Conservation (phyloP, 768 basidiomycete species). For the Hemileccinum impolitum region DNA sequence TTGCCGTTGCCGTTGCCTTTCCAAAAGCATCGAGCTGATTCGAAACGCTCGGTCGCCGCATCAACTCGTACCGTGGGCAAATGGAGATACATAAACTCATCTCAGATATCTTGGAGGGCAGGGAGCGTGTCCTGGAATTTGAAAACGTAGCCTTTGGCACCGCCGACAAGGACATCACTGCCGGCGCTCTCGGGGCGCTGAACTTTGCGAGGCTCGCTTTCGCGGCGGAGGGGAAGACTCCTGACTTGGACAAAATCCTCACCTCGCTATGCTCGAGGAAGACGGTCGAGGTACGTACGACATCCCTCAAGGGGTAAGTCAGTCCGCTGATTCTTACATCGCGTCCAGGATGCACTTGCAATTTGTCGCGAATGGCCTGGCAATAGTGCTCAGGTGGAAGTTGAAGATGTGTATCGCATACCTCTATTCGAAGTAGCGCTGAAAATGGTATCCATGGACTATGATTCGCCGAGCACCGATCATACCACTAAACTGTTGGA, state of each 20-base stretch:
- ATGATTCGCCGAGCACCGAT: slow-evolving; percentile 32
- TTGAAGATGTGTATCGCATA: slow-evolving; percentile 45
- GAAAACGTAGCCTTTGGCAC: slow-evolving; percentile 40
- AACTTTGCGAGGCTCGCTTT: slow-evolving; percentile 55
- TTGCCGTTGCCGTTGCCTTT: slow-evolving; percentile 1
- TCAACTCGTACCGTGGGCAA: not conserved
- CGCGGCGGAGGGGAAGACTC: not conserved
- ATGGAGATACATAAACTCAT: slow-evolving; percentile 16
- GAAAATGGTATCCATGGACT: slow-evolving; percentile 32
- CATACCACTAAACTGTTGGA: slow-evolving; percentile 28
- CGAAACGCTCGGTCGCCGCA: not conserved
- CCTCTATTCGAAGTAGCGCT: slow-evolving; percentile 47
- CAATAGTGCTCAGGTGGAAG: slow-evolving; percentile 41
- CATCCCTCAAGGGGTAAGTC: not conserved
- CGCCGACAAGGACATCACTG: slow-evolving; percentile 27
- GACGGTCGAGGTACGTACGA: slow-evolving; percentile 17
- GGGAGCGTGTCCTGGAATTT: slow-evolving; percentile 39
- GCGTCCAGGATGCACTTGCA: slow-evolving; percentile 46
- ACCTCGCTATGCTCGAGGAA: slow-evolving; percentile 9
- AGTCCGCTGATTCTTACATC: not conserved
- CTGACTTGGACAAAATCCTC: slow-evolving; percentile 12
- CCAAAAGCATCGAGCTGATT: slow-evolving; percentile 1
- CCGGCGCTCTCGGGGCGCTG: slow-evolving; percentile 55
- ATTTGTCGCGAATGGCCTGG: slow-evolving; percentile 53
- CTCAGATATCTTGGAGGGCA: slow-evolving; percentile 22